Evolutionary conservation across 2,329 filamentous ascomycete genomes (phyloP).

Genomic region (Chalara sp.): DNA sequence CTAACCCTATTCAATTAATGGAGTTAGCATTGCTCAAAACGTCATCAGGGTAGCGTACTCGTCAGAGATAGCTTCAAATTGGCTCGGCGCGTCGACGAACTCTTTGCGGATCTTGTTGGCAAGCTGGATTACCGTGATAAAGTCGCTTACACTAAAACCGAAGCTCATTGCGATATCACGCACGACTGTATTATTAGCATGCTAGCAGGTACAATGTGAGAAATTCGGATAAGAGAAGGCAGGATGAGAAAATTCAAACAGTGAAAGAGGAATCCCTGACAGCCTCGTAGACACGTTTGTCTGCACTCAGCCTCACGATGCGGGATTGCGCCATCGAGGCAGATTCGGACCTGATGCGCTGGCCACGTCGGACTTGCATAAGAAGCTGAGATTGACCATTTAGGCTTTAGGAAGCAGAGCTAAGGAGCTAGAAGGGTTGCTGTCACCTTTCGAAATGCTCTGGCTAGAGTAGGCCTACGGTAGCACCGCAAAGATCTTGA

Average conservation of each 20-base stretch:
- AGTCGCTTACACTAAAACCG: slow-evolving; percentile 16
- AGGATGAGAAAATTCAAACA: not conserved
- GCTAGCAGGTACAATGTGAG: not conserved
- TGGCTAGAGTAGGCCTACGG: too few species aligned
- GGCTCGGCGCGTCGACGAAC: slow-evolving; percentile 5
- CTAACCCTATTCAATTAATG: slow-evolving; percentile 9
- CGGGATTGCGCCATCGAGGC: not conserved
- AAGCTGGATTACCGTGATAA: slow-evolving; percentile 12
- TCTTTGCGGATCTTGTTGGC: slow-evolving; percentile 13
- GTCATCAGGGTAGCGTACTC: slow-evolving; percentile 6
- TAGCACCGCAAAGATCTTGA: too few species aligned
- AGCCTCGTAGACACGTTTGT: not conserved
- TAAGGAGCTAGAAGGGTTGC: too few species aligned
- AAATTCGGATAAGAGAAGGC: not conserved
- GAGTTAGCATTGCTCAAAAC: not conserved
- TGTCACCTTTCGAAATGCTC: too few species aligned
- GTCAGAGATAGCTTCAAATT: slow-evolving; percentile 6
- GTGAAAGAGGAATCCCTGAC: not conserved
- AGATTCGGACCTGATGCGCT: too few species aligned
- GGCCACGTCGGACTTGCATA: too few species aligned
- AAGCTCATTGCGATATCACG: slow-evolving; percentile 13
- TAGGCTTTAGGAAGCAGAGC: too few species aligned
- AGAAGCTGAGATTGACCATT: too few species aligned
- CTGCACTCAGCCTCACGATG: not conserved
- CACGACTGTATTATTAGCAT: not conserved